Base-by-base conservation (phyloP, 108 stramenopile genomes). In the Cyclotella kingstonii region DNA sequence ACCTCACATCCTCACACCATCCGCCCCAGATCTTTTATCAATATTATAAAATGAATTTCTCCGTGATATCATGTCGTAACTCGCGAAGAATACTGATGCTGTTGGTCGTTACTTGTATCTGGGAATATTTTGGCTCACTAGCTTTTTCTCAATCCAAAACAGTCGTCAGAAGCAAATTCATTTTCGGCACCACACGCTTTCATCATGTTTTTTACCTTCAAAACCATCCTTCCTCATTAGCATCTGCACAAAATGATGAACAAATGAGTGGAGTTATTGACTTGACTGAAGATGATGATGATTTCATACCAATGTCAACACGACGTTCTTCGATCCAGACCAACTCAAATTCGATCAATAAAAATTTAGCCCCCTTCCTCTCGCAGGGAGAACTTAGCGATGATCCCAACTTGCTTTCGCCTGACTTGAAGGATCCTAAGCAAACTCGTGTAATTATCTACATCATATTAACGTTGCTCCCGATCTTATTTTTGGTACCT, bases 391-490 rank as follows among this genome's bases (percentile, higher is more conserved):
- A 87, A 60, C 60, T 89, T 10, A 60, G 60, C 15, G 76, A 84
- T 43, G 86, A 88, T 60, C 77, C 73, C 23, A 73, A 73, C 47
- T 49, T 77, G 53, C 60, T 92, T 23, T 70, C 72, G 23, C 80
- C 83, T 21, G 88, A 93, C 55, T 77, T 89, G 21, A 80, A 69
- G 7, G 91, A 93, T 66, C 83, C 88, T 27, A 93, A 93, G 45
- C 88, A 93, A 71, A 75, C 86, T 11, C 68, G 91, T 15, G 91
- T 93, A 12, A 86, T 89, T 26, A 77, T 89, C 45, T 93, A 93
- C 66, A 93, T 87, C 19, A 85, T 93, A 23, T 54, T 93, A 23
- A 89, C 91, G 3, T 57, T 93, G 42, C 55, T 93, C 2, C 91
- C 91, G 3, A 83, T 93, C 45, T 60, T 93, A 19, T 93, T 93